phyloP scores from a whole-genome alignment of 352 stramenopile species.

The Nothophytophthora sp. region DNA sequence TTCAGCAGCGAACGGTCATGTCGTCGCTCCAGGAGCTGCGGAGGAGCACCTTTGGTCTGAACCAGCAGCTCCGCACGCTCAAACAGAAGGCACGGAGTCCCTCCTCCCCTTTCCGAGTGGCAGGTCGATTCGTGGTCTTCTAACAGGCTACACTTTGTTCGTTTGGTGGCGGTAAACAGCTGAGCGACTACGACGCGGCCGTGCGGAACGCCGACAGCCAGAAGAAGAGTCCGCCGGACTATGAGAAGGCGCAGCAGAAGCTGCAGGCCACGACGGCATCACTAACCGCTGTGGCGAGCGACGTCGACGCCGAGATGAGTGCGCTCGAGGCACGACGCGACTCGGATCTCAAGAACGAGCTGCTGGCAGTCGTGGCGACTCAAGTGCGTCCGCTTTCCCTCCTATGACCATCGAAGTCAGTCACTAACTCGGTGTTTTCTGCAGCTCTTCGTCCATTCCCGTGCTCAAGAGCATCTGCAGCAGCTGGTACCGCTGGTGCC shows the following conservation, averaged over 20 bases:
- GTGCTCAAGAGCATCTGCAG: slow-evolving; percentile 68
- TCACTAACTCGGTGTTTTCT: not conserved
- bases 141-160: not conserved
- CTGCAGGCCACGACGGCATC: slow-evolving; percentile 45
- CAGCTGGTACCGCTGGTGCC: slow-evolving; percentile 74
- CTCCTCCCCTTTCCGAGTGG: not conserved
- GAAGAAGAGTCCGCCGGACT: slow-evolving; percentile 64
- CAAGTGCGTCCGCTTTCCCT: slow-evolving; percentile 29
- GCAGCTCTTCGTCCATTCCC: slow-evolving; percentile 64
- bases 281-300: slow-evolving; percentile 54
- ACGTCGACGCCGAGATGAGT: slow-evolving; percentile 68
- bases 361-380: slow-evolving; percentile 73
- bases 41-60: slow-evolving; percentile 35
- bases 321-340: slow-evolving; percentile 59
- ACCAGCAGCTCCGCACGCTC: slow-evolving; percentile 48
- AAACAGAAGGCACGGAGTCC: slow-evolving; percentile 42
- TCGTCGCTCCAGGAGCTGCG: slow-evolving; percentile 46
- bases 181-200: slow-evolving; percentile 76
- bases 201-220: slow-evolving; percentile 62
- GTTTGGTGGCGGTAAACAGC: slow-evolving; percentile 18
- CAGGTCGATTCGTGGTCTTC: not conserved
- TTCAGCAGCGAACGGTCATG: slow-evolving; percentile 44
- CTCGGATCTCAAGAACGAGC: slow-evolving; percentile 76
- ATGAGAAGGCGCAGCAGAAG: slow-evolving; percentile 65
- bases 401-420: not conserved